Base-by-base conservation (phyloP, 106 monocot genomes). In the Cymbidium sinense region DNA sequence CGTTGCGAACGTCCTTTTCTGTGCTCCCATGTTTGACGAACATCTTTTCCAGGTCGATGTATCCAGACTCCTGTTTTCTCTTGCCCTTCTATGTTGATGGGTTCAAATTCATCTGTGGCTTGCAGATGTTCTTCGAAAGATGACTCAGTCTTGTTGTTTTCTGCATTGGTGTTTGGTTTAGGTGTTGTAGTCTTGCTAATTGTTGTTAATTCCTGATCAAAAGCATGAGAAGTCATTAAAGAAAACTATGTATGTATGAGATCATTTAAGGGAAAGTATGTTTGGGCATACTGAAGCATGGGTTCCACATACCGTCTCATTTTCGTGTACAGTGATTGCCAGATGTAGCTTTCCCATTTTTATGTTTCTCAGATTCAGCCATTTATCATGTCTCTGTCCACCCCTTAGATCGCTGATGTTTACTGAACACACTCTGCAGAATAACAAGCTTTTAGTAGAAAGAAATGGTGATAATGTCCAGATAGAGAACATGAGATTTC, bases 321-420 rank as follows among this genome's bases (percentile, higher is more conserved):
- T 88, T 70, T 70, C 83, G 77, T 86, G 88, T 43, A 96, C 75
- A 67, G 93, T 96, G 47, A 96, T 67, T 64, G 91, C 91, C 8
- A 96, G 47, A 73, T 83, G 96, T 71, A 93, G 74, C 70, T 85
- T 89, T 82, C 96, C 96, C 81, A 78, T 88, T 74, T 91, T 91
- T 30, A 93, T 80, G 44, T 91, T 88, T 39, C 75, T 35, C 41
- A 96, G 70, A 21, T 84, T n/a, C 41, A 93, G 13, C 96, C 96
- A 93, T 52, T 82, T 86, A 36, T 96, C 96, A 85, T 93, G 87
- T 77, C 93, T 89, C 61, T 83, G 83, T 64, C 96, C 93, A 74
- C 85, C 91, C 62, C 80, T 84, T 31, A 89, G 62, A 0, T 89
- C 80, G 52, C 83, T 81, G 28, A 91, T 78, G 58, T 88, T 79